Evolutionary conservation across 306 rosid genomes (phyloP).

Genomic region (Biancaea sappan): DNA sequence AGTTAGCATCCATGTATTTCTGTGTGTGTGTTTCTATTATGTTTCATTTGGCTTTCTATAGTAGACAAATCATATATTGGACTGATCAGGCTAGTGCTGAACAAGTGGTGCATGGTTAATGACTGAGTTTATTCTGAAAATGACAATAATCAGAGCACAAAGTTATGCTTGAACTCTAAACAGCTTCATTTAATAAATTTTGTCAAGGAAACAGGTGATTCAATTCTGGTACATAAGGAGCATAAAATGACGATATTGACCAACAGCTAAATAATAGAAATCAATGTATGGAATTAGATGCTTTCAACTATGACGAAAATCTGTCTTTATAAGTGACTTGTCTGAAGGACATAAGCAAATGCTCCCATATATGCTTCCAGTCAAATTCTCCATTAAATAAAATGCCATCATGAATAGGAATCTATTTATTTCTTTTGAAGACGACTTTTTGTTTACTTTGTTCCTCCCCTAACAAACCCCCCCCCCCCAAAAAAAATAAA

Average conservation of each 20-base stretch:
- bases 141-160: conserved; percentile 8
- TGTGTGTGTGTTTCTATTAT: neutral
- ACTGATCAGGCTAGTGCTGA: conserved; percentile 10
- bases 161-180: neutral
- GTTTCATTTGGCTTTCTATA: conserved; percentile 10
- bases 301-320: neutral
- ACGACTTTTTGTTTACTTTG: neutral
- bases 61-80: neutral
- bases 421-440: neutral
- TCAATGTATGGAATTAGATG: neutral
- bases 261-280: neutral
- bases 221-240: neutral
- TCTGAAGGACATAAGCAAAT: neutral
- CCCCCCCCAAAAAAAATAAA: too few relatives aligned
- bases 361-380: neutral
- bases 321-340: neutral
- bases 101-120: conserved; percentile 5
- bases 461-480: too few relatives aligned
- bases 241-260: neutral
- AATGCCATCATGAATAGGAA: too few relatives aligned
- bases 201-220: neutral
- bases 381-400: neutral
- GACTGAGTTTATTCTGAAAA: neutral
- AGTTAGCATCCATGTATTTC: conserved; percentile 3
- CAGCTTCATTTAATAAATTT: neutral